Evolutionary conservation across 2,329 filamentous ascomycete species (phyloP).

Genomic region (Harringtonia lauricola): DNA sequence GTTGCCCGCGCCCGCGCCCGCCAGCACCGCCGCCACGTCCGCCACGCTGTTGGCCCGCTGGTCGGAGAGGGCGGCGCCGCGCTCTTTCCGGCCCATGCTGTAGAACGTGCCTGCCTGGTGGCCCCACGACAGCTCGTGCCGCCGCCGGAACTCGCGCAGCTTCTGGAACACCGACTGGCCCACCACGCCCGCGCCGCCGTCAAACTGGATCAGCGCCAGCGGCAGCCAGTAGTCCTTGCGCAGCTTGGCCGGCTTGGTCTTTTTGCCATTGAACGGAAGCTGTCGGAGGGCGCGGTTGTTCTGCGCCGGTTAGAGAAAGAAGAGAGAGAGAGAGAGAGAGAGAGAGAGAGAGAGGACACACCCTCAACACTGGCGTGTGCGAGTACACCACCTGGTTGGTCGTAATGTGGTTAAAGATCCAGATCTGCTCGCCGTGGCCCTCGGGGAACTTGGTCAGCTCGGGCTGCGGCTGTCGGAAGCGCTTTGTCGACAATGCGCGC

Average conservation of each 20-base stretch:
- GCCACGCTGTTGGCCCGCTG: conserved; percentile 52
- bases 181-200: conserved; percentile 35
- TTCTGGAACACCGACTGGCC: conserved; percentile 51
- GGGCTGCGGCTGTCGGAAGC: conserved; percentile 14
- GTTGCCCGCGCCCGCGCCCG: conserved; percentile 40
- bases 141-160: conserved; percentile 51
- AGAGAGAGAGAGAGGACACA: conserved; percentile 14
- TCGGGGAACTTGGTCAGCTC: conserved; percentile 17
- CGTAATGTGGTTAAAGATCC: conserved; percentile 39
- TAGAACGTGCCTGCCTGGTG: conserved; percentile 28
- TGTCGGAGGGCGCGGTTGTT: conserved; percentile 18
- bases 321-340: too few relatives aligned
- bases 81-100: conserved; percentile 28
- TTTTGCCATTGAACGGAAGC: conserved; percentile 56
- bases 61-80: conserved; percentile 42
- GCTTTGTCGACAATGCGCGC: conserved; percentile 19
- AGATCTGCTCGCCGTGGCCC: conserved; percentile 46
- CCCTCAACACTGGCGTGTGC: conserved; percentile 32
- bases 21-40: conserved; percentile 49
- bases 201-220: conserved; percentile 49
- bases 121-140: conserved; percentile 53
- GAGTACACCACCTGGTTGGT: conserved; percentile 43
- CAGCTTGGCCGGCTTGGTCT: conserved; percentile 49
- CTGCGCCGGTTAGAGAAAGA: conserved; percentile 8
- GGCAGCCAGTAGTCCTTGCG: conserved; percentile 59